phyloP scores from a whole-genome alignment of 345 rosid genomes.

The Bruguiera sexangula region DNA sequence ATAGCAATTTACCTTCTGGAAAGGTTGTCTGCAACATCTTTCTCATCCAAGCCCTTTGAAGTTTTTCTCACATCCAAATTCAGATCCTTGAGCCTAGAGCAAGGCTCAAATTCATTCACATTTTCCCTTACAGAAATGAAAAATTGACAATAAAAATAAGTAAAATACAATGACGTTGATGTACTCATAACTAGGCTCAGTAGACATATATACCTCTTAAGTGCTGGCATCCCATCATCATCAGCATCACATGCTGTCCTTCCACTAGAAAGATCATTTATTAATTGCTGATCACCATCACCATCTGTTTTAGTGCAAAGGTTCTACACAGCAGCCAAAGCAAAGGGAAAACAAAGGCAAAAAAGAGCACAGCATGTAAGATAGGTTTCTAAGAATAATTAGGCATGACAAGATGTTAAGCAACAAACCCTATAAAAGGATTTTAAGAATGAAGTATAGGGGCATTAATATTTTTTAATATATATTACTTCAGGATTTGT shows the following conservation, averaged over 20 bases:
- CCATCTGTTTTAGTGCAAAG: slow-evolving; percentile 35
- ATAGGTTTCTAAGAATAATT: slow-evolving; percentile 8
- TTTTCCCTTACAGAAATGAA: slow-evolving; percentile 28
- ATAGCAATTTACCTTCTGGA: slow-evolving; percentile 38
- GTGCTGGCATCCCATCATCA: slow-evolving; percentile 31
- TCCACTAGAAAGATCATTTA: slow-evolving; percentile 21
- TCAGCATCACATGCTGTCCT: slow-evolving; percentile 30
- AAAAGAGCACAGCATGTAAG: background rate
- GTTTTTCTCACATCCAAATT: slow-evolving; percentile 65
- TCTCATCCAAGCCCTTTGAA: slow-evolving; percentile 33
- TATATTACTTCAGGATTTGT: no score
- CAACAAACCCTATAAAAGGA: no score
- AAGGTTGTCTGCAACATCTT: slow-evolving; percentile 21
- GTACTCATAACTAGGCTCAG: slow-evolving; percentile 5
- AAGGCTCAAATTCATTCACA: slow-evolving; percentile 62
- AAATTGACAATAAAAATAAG: slow-evolving; percentile 7
- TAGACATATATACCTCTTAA: slow-evolving; percentile 40
- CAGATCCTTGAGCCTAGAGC: slow-evolving; percentile 69
- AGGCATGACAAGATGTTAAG: background rate
- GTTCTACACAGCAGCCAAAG: slow-evolving; percentile 31
- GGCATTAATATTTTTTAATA: no score
- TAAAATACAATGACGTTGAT: slow-evolving; percentile 3
- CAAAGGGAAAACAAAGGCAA: slow-evolving; percentile 6
- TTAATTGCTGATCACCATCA: slow-evolving; percentile 28
- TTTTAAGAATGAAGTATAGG: no score